Evolutionary conservation across 768 basidiomycete species (phyloP).

Genomic region (Tulasnella sp.): DNA sequence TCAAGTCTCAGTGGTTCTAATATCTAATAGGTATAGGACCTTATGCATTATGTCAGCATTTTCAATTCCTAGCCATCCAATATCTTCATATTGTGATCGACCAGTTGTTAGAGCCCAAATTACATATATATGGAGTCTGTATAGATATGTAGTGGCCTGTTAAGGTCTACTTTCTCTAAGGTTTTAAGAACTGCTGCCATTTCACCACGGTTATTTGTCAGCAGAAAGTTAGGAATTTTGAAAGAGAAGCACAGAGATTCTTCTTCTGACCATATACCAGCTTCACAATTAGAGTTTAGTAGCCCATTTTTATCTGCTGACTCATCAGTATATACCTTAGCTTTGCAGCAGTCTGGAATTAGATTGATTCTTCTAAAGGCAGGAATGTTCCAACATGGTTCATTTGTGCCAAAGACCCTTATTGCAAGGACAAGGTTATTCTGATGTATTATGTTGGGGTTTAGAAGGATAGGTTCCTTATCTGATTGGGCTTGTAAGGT

Average conservation of each 20-base stretch:
- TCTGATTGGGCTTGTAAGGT: background rate
- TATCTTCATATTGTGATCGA: background rate
- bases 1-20: too few species aligned
- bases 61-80: background rate
- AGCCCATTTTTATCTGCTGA: constrained; percentile 7
- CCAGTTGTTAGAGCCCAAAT: background rate
- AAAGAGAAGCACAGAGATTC: background rate
- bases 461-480: background rate
- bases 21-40: background rate
- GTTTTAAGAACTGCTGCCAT: background rate
- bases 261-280: background rate
- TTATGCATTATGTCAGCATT: background rate
- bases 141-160: background rate
- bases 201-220: constrained; percentile 6
- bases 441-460: background rate
- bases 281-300: background rate
- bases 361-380: too few species aligned
- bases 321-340: background rate
- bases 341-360: too few species aligned
- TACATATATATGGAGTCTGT: constrained; percentile 4
- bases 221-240: background rate
- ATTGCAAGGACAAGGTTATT: background rate
- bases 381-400: too few species aligned
- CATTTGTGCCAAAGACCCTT: background rate
- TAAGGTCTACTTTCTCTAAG: background rate